phyloP scores from a whole-genome alignment of 805 yeast species.

The Nakazawaea ambrosiae region DNA sequence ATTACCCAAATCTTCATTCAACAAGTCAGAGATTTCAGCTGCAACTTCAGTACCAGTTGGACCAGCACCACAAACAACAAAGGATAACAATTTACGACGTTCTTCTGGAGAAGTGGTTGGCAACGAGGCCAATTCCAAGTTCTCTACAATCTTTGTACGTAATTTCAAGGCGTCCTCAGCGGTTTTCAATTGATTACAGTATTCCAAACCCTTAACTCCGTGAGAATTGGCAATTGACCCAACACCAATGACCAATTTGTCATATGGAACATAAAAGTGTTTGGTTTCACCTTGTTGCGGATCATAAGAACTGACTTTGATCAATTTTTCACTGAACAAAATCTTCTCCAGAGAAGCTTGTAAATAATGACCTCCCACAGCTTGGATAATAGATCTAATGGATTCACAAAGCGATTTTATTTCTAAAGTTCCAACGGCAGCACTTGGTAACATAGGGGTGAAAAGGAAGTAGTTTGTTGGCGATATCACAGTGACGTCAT shows the following conservation, averaged over 20 bases:
- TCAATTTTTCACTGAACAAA: slow-evolving; percentile 46
- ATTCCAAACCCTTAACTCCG: slow-evolving; percentile 62
- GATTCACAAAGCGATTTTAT: slow-evolving; percentile 59
- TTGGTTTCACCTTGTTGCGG: slow-evolving; percentile 31
- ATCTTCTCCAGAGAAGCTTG: slow-evolving; percentile 57
- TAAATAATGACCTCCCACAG: slow-evolving; percentile 51
- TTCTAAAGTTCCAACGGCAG: slow-evolving; percentile 66
- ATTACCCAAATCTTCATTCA: slow-evolving; percentile 55
- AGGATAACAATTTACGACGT: slow-evolving; percentile 51
- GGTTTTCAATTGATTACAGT: slow-evolving; percentile 55
- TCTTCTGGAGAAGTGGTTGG: slow-evolving; percentile 61
- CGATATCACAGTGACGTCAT: slow-evolving; percentile 59
- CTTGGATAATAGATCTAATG: slow-evolving; percentile 46
- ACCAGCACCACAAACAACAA: slow-evolving; percentile 70
- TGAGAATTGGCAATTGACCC: slow-evolving; percentile 66
- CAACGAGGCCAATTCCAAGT: slow-evolving; percentile 55
- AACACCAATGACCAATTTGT: slow-evolving; percentile 59
- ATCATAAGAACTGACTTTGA: slow-evolving; percentile 45
- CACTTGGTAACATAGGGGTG: slow-evolving; percentile 63
- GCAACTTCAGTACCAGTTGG: slow-evolving; percentile 74
- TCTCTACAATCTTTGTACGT: slow-evolving; percentile 45
- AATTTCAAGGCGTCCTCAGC: slow-evolving; percentile 58
- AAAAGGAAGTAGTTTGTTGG: slow-evolving; percentile 65
- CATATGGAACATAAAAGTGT: slow-evolving; percentile 62
- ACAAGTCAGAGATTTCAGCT: slow-evolving; percentile 59